Base-by-base conservation (phyloP, 805 yeast genomes). In the Sugiyamaella boreocaroliniensis region DNA sequence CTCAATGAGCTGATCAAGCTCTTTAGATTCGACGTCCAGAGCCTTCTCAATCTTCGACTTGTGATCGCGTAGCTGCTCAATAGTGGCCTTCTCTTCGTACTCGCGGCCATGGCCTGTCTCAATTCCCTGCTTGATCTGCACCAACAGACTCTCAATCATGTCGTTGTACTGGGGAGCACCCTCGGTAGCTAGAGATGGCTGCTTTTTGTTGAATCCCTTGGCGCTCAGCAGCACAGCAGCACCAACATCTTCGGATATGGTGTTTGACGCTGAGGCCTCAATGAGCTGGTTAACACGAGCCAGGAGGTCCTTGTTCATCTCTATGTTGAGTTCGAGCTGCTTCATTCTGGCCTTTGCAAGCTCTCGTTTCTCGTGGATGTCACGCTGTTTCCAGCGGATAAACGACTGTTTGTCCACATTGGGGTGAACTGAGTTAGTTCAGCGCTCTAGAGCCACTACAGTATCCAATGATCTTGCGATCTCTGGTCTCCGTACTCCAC, bases 321-420 rank as follows among this genome's bases (percentile, higher is more conserved):
- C 83, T 58, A 79, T 73, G 67, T 90, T 96, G 19, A 86, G 78
- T 57, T 83, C 82, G 47, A 90, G 75, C 32, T 86, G 81, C 56
- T 79, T 80, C 65, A 89, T 86, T 61, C 92, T 90, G 44, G 80
- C 78, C 63, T 85, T 85, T 64, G 95, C 74, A 65, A 87, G 87
- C 42, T 76, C 78, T 57, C 99, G 82, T 70, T 89, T 85, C 65
- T 92, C 97, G 67, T 93, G 99, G 58, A 93, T 93, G 61, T 90
- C 96, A 64, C 96, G 85, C 71, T 93, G 99, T 66, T 89, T 92
- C 99, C 98, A 92, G 55, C 82, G 80, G 62, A 93, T 88, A 60
- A 93, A 92, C 1, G 98, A 90, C 41, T 73, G 74, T 67, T 93
- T 93, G 68, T 93, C 99, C 32, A 93, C 99, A 65, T 93, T 93